Evolutionary conservation across 2,329 filamentous ascomycete species (phyloP).

Genomic region (Fusarium subtropicale): DNA sequence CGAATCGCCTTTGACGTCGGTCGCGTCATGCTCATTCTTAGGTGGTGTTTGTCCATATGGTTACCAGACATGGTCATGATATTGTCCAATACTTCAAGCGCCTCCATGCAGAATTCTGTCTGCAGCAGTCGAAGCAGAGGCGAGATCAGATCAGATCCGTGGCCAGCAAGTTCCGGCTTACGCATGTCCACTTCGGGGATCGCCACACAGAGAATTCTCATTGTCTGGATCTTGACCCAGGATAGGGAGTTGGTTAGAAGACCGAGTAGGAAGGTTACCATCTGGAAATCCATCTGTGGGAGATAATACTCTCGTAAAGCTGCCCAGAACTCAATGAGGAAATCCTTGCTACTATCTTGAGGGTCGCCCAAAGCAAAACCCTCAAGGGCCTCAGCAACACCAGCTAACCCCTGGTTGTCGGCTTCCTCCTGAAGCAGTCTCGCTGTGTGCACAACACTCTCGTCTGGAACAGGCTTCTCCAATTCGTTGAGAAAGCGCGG

Average conservation of each 20-base stretch:
- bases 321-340: conserved; percentile 77
- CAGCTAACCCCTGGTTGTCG: conserved; percentile 74
- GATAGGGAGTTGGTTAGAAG: conserved; percentile 87
- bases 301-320: conserved; percentile 84
- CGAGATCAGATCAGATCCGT: conserved; percentile 95
- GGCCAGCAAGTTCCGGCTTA: conserved; percentile 86
- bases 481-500: conserved; percentile 85
- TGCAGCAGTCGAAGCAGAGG: conserved; percentile 89
- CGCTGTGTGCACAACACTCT: conserved; percentile 70
- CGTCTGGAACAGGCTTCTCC: conserved; percentile 70
- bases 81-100: conserved; percentile 89
- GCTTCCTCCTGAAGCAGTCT: conserved; percentile 78
- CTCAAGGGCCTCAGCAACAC: conserved; percentile 75
- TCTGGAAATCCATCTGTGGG: conserved; percentile 83
- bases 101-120: conserved; percentile 93
- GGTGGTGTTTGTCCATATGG: conserved; percentile 91
- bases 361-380: conserved; percentile 76
- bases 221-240: conserved; percentile 93
- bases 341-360: conserved; percentile 76
- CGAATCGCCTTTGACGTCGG: conserved; percentile 85
- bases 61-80: conserved; percentile 95
- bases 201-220: conserved; percentile 86
- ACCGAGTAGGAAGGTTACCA: conserved; percentile 90
- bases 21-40: conserved; percentile 98
- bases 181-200: conserved; percentile 94